phyloP scores from a whole-genome alignment of 345 rosid species.

The Leavenworthia alabamica region DNA sequence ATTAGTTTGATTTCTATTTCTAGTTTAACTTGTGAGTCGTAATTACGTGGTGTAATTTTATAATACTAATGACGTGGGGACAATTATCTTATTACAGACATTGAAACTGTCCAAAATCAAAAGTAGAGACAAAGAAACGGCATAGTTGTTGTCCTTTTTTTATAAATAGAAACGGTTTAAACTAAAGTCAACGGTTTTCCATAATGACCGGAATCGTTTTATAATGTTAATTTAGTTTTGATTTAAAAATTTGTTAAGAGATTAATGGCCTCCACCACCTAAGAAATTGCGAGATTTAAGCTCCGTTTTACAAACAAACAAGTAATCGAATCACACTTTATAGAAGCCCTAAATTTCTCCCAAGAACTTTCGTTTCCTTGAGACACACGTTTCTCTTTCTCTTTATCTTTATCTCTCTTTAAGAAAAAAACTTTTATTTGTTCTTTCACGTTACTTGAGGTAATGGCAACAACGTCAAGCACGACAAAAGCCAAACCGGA shows the following conservation, averaged over 20 bases:
- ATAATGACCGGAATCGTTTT: slow-evolving; percentile 25
- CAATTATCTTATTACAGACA: slow-evolving; percentile 19
- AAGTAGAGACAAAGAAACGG: background rate
- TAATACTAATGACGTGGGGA: slow-evolving; percentile 26
- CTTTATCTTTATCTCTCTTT: background rate
- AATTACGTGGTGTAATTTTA: slow-evolving; percentile 13
- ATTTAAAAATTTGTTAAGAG: background rate
- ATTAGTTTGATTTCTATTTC: slow-evolving; percentile 2
- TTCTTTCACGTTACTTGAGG: background rate
- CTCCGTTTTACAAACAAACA: slow-evolving; percentile 25
- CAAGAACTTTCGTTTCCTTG: slow-evolving; percentile 22
- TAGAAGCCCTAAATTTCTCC: slow-evolving; percentile 22
- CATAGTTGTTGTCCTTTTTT: slow-evolving; percentile 15
- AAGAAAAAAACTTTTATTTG: background rate
- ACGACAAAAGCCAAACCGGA: slow-evolving; percentile 19
- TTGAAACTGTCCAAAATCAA: slow-evolving; percentile 22
- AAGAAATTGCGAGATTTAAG: slow-evolving; percentile 26
- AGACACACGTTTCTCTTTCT: slow-evolving; percentile 14
- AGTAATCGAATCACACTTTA: slow-evolving; percentile 15
- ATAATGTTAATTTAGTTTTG: slow-evolving; percentile 21
- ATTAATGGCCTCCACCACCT: slow-evolving; percentile 35
- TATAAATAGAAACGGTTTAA: slow-evolving; percentile 29
- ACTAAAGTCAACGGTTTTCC: slow-evolving; percentile 32
- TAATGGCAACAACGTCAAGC: slow-evolving; percentile 40
- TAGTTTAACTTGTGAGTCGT: slow-evolving; percentile 2